These are phyloP conservation scores for Colletotrichum incanum DNA, from an alignment of 2,329 filamentous ascomycete genomes.

Conservation along the genomic window DNA sequence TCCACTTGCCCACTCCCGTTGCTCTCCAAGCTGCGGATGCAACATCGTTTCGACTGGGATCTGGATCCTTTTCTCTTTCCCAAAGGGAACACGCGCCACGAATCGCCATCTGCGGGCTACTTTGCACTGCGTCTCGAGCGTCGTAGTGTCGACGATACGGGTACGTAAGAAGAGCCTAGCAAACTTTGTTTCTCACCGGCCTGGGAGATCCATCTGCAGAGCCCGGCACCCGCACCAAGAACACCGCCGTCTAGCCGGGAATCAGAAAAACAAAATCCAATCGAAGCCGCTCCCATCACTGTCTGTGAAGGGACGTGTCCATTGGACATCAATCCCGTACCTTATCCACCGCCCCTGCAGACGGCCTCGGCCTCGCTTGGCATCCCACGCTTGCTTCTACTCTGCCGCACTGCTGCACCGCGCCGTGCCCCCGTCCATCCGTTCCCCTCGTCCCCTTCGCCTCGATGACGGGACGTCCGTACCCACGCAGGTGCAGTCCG, in stretches of 20 bases:
- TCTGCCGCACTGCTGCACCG: slow-evolving; percentile 23
- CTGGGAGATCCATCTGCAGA: slow-evolving; percentile 25
- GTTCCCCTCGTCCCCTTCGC: not conserved
- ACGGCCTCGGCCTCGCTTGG: slow-evolving; percentile 37
- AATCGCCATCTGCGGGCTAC: not conserved
- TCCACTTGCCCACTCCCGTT: slow-evolving; percentile 6
- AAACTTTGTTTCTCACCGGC: slow-evolving; percentile 35
- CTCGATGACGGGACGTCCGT: not conserved
- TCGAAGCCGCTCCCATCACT: slow-evolving; percentile 6
- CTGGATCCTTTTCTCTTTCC: slow-evolving; percentile 9
- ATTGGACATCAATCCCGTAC: slow-evolving; percentile 1
- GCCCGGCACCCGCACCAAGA: not conserved
- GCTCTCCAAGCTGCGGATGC: slow-evolving; percentile 8
- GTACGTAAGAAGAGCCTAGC: slow-evolving; percentile 15
- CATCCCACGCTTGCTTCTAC: slow-evolving; percentile 27
- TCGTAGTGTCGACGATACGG: not conserved
- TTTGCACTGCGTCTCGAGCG: slow-evolving; percentile 2
- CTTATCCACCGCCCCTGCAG: slow-evolving; percentile 31
- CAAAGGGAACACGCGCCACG: not conserved
- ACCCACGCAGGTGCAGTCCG: not conserved
- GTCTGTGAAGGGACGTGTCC: not conserved
- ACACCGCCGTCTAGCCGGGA: not conserved
- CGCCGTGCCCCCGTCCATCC: not conserved
- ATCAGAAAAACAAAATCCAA: slow-evolving; percentile 8
- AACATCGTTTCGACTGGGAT: slow-evolving; percentile 16